These are phyloP conservation scores for Leccinum solheimii DNA, from an alignment of 1,284 basidiomycete genomes.

Conservation along the genomic window DNA sequence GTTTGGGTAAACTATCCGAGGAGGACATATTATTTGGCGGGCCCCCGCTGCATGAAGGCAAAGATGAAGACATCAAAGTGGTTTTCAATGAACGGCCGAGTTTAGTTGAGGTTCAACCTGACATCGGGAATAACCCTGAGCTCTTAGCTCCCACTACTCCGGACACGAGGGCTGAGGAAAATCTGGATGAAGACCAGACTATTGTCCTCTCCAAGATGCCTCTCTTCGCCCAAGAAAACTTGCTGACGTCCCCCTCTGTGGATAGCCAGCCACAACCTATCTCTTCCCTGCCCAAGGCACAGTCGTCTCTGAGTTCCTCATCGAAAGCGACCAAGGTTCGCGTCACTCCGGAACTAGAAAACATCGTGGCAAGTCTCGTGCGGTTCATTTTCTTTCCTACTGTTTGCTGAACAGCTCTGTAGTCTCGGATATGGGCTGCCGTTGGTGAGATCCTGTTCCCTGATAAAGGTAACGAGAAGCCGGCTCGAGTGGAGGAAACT, in stretches of 20 bases:
- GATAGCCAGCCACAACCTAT: slow-evolving; percentile 4
- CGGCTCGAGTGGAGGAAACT: slow-evolving; percentile 60
- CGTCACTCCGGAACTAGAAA: slow-evolving; percentile 57
- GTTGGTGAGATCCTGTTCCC: slow-evolving; percentile 65
- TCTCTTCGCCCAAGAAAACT: slow-evolving; percentile 9
- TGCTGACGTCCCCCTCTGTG: slow-evolving; percentile 4
- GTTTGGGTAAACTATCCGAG: slow-evolving; percentile 4
- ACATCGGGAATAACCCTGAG: slow-evolving; percentile 4
- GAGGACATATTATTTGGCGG: slow-evolving; percentile 13
- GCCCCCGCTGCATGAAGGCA: not conserved
- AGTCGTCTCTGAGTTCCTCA: slow-evolving; percentile 14
- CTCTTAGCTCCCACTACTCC: not conserved
- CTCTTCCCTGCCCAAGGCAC: slow-evolving; percentile 5
- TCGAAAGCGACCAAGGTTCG: slow-evolving; percentile 38
- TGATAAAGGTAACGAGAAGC: slow-evolving; percentile 43
- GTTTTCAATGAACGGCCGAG: slow-evolving; percentile 15
- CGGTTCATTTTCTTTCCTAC: not conserved
- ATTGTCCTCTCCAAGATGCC: slow-evolving; percentile 30
- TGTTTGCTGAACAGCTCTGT: not conserved
- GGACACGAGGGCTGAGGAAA: slow-evolving; percentile 20
- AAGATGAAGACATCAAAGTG: slow-evolving; percentile 4
- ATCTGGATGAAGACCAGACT: slow-evolving; percentile 34
- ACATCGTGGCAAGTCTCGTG: slow-evolving; percentile 50
- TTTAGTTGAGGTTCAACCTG: slow-evolving; percentile 14
- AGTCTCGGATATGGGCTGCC: slow-evolving; percentile 70